These are phyloP conservation scores for Patellifolia procumbens DNA, from an alignment of 179 eudicot species.

Conservation along the genomic window DNA sequence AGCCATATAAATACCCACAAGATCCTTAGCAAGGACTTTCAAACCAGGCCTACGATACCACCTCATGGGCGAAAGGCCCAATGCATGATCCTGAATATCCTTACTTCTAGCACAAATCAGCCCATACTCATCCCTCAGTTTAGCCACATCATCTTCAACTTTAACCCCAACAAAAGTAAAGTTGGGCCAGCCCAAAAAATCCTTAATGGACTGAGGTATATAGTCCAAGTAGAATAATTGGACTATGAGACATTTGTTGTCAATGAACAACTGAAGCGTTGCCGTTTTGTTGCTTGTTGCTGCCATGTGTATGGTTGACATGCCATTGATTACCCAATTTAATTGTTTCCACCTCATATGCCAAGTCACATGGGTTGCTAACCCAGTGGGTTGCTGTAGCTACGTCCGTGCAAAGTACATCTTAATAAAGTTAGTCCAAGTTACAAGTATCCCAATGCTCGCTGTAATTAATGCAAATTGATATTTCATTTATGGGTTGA, in stretches of 20 bases:
- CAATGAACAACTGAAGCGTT: conserved; percentile 59
- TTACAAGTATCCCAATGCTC: too few species aligned
- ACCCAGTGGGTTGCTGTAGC: too few species aligned
- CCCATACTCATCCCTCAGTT: conserved; percentile 54
- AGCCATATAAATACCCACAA: conserved; percentile 21
- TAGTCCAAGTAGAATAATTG: conserved; percentile 58
- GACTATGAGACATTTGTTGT: conserved; percentile 45
- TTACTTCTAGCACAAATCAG: conserved; percentile 28
- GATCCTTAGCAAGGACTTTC: conserved; percentile 14
- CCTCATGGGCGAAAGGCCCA: conserved; percentile 36
- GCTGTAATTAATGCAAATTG: too few species aligned
- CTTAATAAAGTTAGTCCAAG: too few species aligned
- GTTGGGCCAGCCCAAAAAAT: conserved; percentile 37
- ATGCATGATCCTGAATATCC: conserved; percentile 36
- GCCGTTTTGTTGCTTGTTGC: conserved; percentile 56
- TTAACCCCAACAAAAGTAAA: conserved; percentile 57
- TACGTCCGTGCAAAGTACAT: too few species aligned
- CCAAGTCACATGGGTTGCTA: too few species aligned
- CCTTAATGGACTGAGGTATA: conserved; percentile 42
- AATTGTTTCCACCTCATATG: too few species aligned
- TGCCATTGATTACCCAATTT: too few species aligned
- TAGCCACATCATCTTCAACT: conserved; percentile 42
- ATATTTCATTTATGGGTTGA: too few species aligned
- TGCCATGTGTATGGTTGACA: too few species aligned
- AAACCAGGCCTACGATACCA: conserved; percentile 30